Evolutionary conservation across 2,329 filamentous ascomycete genomes (phyloP).

Genomic region (Lasiodiplodia sp.): DNA sequence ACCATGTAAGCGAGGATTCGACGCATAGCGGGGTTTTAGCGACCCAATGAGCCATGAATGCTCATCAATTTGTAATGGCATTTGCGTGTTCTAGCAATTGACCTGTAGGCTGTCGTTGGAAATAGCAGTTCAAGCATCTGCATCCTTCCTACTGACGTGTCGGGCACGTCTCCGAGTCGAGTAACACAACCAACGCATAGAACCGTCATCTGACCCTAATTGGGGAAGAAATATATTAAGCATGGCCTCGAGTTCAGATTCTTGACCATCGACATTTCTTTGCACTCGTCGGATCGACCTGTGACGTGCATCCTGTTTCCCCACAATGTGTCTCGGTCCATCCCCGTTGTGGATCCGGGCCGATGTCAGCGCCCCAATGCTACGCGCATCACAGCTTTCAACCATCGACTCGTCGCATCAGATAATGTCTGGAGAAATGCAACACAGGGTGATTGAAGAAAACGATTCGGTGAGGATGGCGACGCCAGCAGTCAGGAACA

Average conservation of each 20-base stretch:
- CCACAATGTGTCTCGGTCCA: constrained; percentile 1
- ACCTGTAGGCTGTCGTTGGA: background rate
- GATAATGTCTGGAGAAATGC: background rate
- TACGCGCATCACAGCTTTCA: background rate
- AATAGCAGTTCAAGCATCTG: background rate
- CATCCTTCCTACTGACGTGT: constrained; percentile 6
- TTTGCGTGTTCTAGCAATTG: background rate
- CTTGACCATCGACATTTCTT: constrained; percentile 1
- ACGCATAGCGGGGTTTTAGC: background rate
- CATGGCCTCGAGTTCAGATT: no score
- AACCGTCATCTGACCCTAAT: background rate
- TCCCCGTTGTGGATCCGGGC: no score
- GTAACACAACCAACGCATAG: background rate
- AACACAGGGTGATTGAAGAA: background rate
- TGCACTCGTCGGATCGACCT: constrained; percentile 4
- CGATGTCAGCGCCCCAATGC: background rate
- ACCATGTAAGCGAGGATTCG: background rate
- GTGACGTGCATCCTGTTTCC: constrained; percentile 9
- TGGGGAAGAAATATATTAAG: background rate
- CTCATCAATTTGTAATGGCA: background rate
- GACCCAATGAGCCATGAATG: no score
- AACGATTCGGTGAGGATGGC: background rate
- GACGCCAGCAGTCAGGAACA: no score
- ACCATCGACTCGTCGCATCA: background rate
- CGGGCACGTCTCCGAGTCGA: background rate